Conservation (phyloP, 441 rosid species). For the Macaranga tanarius region DNA sequence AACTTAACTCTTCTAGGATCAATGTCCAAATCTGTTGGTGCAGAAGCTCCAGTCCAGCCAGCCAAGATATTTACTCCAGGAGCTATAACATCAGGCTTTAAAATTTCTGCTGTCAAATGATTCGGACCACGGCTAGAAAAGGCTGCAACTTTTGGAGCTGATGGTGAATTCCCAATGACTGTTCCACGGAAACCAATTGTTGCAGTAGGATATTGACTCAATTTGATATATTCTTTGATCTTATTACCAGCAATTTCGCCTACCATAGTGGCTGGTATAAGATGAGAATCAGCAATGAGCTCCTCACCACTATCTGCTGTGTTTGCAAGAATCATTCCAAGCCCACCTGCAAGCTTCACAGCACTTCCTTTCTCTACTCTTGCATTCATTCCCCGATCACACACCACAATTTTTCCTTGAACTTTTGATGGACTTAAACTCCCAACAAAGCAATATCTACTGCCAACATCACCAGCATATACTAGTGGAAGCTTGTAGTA, state of each 20-base stretch:
- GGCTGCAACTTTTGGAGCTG: conserved; percentile 74
- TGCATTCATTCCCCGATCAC: conserved; percentile 81
- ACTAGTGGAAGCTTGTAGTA: conserved; percentile 48
- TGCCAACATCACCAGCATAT: conserved; percentile 61
- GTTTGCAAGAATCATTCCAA: conserved; percentile 78
- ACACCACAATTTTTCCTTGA: conserved; percentile 67
- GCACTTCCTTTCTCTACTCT: conserved; percentile 81
- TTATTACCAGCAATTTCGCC: conserved; percentile 53
- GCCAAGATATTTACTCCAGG: conserved; percentile 89
- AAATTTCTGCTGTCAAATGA: conserved; percentile 60
- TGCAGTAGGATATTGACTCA: conserved; percentile 51
- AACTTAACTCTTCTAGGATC: conserved; percentile 73
- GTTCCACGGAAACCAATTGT: conserved; percentile 60
- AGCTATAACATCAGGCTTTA: conserved; percentile 89
- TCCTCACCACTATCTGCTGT: conserved; percentile 71
- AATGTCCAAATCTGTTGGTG: conserved; percentile 64
- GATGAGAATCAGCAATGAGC: conserved; percentile 80
- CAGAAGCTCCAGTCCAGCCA: conserved; percentile 68
- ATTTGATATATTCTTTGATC: conserved; percentile 51
- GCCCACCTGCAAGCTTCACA: conserved; percentile 75
- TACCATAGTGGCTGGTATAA: conserved; percentile 69
- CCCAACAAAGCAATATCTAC: conserved; percentile 50
- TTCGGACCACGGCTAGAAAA: conserved; percentile 90
- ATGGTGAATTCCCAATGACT: conserved; percentile 53
- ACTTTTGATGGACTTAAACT: conserved; percentile 46